Evolutionary conservation across 495 filamentous ascomycete genomes (phyloP), one percentile per base, ranked within the genome.

Genomic region (Cercophora sp.): DNA sequence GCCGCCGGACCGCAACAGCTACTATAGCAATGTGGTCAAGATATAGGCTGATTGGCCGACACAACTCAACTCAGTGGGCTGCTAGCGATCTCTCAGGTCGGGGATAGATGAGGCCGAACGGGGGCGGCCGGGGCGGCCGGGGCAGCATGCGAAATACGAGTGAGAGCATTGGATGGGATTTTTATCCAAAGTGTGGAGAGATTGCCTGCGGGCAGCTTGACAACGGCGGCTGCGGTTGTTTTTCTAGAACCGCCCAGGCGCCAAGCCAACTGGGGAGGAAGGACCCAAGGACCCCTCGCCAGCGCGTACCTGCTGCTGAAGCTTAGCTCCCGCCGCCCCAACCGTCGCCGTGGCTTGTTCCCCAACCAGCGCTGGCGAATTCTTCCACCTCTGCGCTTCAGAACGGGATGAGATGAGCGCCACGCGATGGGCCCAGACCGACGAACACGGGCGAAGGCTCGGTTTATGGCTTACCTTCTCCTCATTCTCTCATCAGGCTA

Each of bases 131-230:
- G 47, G 42, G 51, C 47, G 22, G 34, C 36, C 47, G 47, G 47
- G 34, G 47, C 47, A 25, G 31, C 47, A 49, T 20, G 31, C 47
- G 31, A 53, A 54, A 52, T 26, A 48, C 52, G 46, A 35, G 11
- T 48, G 20, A 10, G 29, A 45, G 48, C 54, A 49, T 51, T 58
- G 45, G 44, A 55, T 52, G 36, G 48, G 22, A 26, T 41, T 54
- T 63, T 65, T 67, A 67, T 67, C 64, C 64, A 67, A 67, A 67
- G 64, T 67, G 55, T 52, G 55, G 48, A 43, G 48, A 60, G 47
- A 65, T 65, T 65, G 35, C 55, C 22, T 13, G 18, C 16, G 32
- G 29, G 16, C 27, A 36, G 52, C 27, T 44, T 25, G 27, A 18
- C 20, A 18, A 47, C 46, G 46, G 46, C 46, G 35, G 20, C 32